A percentile compares a stretch with the other conserved stretches of the same genome.
These are phyloP conservation scores for Leccinum subgranulosum DNA, from an alignment of 768 basidiomycete genomes.

Conservation along the genomic window DNA sequence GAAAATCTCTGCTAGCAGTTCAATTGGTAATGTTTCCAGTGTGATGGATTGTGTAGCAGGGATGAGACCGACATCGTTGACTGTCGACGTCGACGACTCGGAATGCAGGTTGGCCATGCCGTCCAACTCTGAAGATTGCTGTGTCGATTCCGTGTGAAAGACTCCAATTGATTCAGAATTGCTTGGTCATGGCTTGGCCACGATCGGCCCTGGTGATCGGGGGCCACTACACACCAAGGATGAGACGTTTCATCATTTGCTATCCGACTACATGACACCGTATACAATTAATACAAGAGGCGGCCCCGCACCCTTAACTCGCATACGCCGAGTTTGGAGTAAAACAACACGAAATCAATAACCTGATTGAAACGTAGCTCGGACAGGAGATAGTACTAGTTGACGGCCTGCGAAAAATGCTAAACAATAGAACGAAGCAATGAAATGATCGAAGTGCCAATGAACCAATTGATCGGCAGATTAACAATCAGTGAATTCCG, in stretches of 20 bases:
- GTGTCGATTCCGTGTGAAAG: background rate
- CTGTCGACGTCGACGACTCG: background rate
- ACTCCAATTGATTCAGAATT: background rate
- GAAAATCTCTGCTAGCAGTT: conserved; percentile 71
- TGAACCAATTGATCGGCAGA: background rate
- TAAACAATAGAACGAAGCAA: background rate
- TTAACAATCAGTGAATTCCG: background rate
- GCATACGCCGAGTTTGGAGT: background rate
- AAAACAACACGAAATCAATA: background rate
- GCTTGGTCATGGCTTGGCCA: background rate
- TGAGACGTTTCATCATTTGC: background rate
- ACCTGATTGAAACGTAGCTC: background rate
- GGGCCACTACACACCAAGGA: background rate
- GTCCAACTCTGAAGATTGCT: background rate
- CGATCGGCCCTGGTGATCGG: background rate
- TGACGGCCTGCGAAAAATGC: background rate
- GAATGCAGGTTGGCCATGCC: background rate
- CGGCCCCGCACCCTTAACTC: background rate
- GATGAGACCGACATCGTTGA: background rate
- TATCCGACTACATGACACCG: background rate
- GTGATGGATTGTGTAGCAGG: conserved; percentile 1
- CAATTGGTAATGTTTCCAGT: conserved; percentile 63
- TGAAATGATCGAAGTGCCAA: background rate
- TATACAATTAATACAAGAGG: background rate
- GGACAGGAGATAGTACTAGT: background rate